phyloP scores from a whole-genome alignment of 75 land plant species.

The Cryptomeria japonica region DNA sequence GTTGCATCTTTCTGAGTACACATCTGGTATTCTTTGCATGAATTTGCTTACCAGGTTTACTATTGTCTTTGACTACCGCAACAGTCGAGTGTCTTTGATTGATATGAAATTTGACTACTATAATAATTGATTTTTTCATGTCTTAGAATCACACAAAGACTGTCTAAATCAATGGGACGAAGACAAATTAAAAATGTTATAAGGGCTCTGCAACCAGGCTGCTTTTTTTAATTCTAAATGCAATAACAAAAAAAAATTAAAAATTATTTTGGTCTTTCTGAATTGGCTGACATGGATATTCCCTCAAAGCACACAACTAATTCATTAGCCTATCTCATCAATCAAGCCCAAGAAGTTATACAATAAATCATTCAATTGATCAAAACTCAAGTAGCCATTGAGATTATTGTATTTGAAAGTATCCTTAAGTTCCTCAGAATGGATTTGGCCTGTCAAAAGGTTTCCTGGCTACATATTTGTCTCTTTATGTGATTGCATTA shows the following conservation, averaged over 20 bases:
- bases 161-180: background rate
- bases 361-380: background rate
- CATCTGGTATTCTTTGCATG: constrained; percentile 24
- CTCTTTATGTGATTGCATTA: background rate
- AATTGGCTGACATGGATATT: background rate
- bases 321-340: background rate
- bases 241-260: background rate
- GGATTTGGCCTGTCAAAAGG: background rate
- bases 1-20: constrained; percentile 25
- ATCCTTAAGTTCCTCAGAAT: background rate
- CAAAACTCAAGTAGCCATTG: background rate
- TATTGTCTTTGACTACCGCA: constrained; percentile 21
- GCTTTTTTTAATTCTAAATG: background rate
- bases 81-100: constrained; percentile 16
- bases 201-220: background rate
- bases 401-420: background rate
- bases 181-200: background rate
- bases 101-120: background rate
- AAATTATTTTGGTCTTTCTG: background rate
- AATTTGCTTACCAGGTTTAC: constrained; percentile 21
- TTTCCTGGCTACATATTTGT: background rate
- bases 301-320: background rate
- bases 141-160: background rate
- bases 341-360: background rate
- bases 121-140: background rate